These are phyloP conservation scores for Daldinia sp. DNA, from an alignment of 2,329 filamentous ascomycete species.

Conservation along the genomic window DNA sequence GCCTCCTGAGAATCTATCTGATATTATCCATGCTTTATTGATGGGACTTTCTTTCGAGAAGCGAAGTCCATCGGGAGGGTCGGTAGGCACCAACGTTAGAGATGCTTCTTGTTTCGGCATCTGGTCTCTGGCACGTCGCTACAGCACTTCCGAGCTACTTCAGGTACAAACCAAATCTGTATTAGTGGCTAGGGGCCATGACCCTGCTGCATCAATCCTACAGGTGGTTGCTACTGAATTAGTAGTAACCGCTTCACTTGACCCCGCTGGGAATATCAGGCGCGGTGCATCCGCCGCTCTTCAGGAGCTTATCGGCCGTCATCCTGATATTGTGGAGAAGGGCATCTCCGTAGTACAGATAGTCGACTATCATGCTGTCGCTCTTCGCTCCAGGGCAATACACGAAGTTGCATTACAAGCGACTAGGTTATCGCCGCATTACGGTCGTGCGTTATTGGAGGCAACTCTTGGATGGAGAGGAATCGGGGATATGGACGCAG, in stretches of 20 bases:
- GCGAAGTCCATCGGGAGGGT: slow-evolving; percentile 82
- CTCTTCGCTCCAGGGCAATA: slow-evolving; percentile 83
- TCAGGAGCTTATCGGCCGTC: slow-evolving; percentile 91
- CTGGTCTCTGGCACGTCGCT: slow-evolving; percentile 90
- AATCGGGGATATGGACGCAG: slow-evolving; percentile 78
- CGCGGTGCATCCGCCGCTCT: slow-evolving; percentile 91
- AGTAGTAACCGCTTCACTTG: slow-evolving; percentile 81
- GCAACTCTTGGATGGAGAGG: slow-evolving; percentile 86
- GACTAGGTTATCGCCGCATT: slow-evolving; percentile 72
- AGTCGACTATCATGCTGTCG: slow-evolving; percentile 93
- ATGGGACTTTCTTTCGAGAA: slow-evolving; percentile 89
- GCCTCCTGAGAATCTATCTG: slow-evolving; percentile 72
- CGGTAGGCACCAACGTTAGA: slow-evolving; percentile 86
- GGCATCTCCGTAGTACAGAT: slow-evolving; percentile 88
- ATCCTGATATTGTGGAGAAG: slow-evolving; percentile 82
- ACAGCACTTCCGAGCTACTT: slow-evolving; percentile 79
- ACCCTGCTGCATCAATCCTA: slow-evolving; percentile 61
- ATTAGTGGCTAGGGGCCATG: slow-evolving; percentile 51
- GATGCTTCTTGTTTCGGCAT: slow-evolving; percentile 97
- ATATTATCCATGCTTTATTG: slow-evolving; percentile 79
- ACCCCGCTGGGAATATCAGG: slow-evolving; percentile 91
- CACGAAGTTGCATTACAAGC: slow-evolving; percentile 76
- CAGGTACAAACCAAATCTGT: slow-evolving; percentile 62
- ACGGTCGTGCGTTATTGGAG: slow-evolving; percentile 73
- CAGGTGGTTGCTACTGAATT: slow-evolving; percentile 84